Evolutionary conservation across 192 early-diverging fungal genomes (phyloP).

Genomic region (Podila verticillata): DNA sequence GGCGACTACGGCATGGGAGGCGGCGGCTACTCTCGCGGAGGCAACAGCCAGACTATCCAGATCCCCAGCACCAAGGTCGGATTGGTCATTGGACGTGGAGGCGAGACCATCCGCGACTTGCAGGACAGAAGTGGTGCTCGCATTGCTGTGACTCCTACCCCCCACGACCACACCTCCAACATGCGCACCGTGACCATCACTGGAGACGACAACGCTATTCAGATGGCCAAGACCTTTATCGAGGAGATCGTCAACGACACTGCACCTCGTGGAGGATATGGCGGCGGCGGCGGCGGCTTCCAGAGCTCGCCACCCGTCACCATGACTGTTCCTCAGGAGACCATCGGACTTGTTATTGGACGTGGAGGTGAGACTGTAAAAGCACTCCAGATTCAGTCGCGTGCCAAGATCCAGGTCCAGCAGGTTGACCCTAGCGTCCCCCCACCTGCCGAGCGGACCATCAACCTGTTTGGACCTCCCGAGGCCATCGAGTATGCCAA

Average conservation of each 20-base stretch:
- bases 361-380: conserved; percentile 70
- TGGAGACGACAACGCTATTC: conserved; percentile 73
- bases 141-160: conserved; percentile 71
- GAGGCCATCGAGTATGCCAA: conserved; percentile 58
- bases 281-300: conserved; percentile 39
- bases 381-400: conserved; percentile 66
- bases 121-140: conserved; percentile 73
- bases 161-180: conserved; percentile 49
- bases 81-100: conserved; percentile 82
- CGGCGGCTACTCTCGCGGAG: conserved; percentile 41
- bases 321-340: conserved; percentile 69
- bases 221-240: conserved; percentile 76
- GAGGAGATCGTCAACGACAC: conserved; percentile 73
- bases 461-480: conserved; percentile 58
- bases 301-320: conserved; percentile 56
- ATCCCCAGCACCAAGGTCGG: conserved; percentile 80
- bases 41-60: conserved; percentile 58
- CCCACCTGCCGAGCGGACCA: conserved; percentile 54
- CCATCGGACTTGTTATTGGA: conserved; percentile 64
- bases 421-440: conserved; percentile 48
- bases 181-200: conserved; percentile 73
- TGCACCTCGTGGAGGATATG: conserved; percentile 15
- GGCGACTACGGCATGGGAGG: conserved; percentile 25
- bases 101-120: conserved; percentile 80
- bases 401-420: conserved; percentile 70